A percentile compares a stretch with the other conserved stretches of the same genome.
These are phyloP conservation scores for Francoa sonchifolia DNA, from an alignment of 441 rosid genomes.

Conservation along the genomic window DNA sequence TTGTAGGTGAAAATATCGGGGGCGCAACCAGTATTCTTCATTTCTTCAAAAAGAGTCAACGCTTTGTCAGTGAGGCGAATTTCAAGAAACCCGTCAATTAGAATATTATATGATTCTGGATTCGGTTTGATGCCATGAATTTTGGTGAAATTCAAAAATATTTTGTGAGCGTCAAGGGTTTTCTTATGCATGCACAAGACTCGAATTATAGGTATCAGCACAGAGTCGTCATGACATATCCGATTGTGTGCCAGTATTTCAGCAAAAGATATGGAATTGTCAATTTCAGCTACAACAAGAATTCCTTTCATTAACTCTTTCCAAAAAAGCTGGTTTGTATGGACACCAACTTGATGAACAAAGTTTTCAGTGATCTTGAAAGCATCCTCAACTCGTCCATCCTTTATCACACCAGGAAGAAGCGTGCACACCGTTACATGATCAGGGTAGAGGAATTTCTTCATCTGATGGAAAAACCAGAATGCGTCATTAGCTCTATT, in stretches of 20 bases:
- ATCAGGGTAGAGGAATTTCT: conserved; percentile 59
- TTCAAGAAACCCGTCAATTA: conserved; percentile 58
- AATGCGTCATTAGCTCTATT: conserved; percentile 45
- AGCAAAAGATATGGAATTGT: conserved; percentile 44
- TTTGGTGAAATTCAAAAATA: conserved; percentile 49
- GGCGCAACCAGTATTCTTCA: conserved; percentile 50
- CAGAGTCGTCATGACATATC: conserved; percentile 43
- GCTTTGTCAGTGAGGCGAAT: conserved; percentile 32
- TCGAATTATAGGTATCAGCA: conserved; percentile 55
- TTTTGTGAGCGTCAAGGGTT: conserved; percentile 32
- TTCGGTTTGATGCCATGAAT: conserved; percentile 42
- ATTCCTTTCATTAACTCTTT: conserved; percentile 67
- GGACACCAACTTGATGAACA: conserved; percentile 25
- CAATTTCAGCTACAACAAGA: conserved; percentile 47
- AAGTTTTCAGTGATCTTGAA: conserved; percentile 47
- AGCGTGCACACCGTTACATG: conserved; percentile 76
- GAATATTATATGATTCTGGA: conserved; percentile 36
- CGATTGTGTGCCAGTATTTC: conserved; percentile 42
- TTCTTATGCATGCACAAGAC: conserved; percentile 48
- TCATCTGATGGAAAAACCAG: conserved; percentile 86
- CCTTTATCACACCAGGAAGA: conserved; percentile 70
- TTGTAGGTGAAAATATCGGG: conserved; percentile 65
- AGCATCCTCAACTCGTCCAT: conserved; percentile 49
- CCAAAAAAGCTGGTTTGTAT: conserved; percentile 32
- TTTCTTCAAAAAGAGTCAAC: conserved; percentile 34